Conservation (phyloP, 352 stramenopile species). For the Globisporangium alternatum region DNA sequence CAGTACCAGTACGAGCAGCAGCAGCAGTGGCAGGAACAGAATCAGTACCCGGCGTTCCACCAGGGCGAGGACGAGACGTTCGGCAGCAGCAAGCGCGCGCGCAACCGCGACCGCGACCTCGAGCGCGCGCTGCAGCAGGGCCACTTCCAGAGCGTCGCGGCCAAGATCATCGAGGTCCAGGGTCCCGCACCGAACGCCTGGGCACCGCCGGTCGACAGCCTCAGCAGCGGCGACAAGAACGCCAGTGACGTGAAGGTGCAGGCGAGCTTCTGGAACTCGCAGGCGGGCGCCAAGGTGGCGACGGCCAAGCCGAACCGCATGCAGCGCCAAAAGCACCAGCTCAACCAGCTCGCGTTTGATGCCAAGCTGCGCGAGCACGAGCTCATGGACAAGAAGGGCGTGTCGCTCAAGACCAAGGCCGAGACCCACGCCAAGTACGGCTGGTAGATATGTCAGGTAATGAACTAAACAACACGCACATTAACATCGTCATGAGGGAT, state of each 20-base stretch:
- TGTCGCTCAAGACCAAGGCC: slow-evolving; percentile 65
- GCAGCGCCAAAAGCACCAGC: slow-evolving; percentile 76
- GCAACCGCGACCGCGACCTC: slow-evolving; percentile 62
- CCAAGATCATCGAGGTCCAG: slow-evolving; percentile 65
- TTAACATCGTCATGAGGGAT: no score
- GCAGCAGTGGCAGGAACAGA: slow-evolving; percentile 27
- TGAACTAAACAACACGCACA: no score
- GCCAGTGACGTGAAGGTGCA: slow-evolving; percentile 46
- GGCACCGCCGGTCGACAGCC: slow-evolving; percentile 41
- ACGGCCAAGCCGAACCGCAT: slow-evolving; percentile 65
- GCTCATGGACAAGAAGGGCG: slow-evolving; percentile 60
- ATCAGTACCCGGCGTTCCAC: slow-evolving; percentile 31
- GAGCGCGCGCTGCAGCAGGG: slow-evolving; percentile 68
- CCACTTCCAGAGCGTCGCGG: slow-evolving; percentile 53
- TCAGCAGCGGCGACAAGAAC: slow-evolving; percentile 18
- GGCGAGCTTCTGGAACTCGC: slow-evolving; percentile 73
- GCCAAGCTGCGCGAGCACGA: slow-evolving; percentile 72
- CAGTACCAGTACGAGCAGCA: slow-evolving; percentile 40
- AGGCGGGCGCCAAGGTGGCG: slow-evolving; percentile 43
- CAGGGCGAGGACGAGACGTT: slow-evolving; percentile 34
- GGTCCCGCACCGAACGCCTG: slow-evolving; percentile 46
- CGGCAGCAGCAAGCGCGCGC: slow-evolving; percentile 46
- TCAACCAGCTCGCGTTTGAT: slow-evolving; percentile 82
- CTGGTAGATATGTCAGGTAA: slow-evolving; percentile 34
- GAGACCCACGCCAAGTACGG: slow-evolving; percentile 84